A percentile compares a stretch with the other conserved stretches of the same genome.
phyloP scores from a whole-genome alignment of 352 stramenopile genomes.

The Halophytophthora batemanensis region DNA sequence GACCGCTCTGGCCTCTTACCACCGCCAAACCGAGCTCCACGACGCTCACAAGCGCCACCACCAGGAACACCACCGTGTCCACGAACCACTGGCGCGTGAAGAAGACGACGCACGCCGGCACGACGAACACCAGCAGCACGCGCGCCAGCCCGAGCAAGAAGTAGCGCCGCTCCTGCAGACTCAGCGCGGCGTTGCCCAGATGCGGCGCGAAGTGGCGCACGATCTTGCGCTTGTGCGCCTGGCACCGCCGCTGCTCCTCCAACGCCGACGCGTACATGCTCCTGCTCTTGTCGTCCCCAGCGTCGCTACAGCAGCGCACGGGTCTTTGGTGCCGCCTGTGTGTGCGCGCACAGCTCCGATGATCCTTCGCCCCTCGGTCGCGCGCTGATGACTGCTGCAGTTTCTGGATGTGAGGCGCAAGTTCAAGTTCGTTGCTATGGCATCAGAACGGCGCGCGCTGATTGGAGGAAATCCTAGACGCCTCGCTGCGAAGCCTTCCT shows the following conservation, averaged over 20 bases:
- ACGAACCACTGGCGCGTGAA: constrained; percentile 53
- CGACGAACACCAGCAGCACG: constrained; percentile 47
- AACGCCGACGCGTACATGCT: constrained; percentile 30
- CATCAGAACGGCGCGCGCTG: no score
- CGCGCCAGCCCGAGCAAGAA: constrained; percentile 50
- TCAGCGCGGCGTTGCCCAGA: constrained; percentile 48
- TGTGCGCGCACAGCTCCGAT: no score
- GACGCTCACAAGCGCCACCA: constrained; percentile 49
- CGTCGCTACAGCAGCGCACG: no score
- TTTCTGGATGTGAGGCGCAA: no score
- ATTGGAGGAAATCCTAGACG: no score
- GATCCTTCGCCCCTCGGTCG: no score
- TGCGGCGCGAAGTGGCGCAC: constrained; percentile 71
- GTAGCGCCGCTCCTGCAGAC: constrained; percentile 50
- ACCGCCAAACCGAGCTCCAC: constrained; percentile 49
- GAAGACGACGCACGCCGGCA: constrained; percentile 47
- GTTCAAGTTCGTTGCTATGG: no score
- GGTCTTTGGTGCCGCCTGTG: no score
- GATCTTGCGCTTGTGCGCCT: constrained; percentile 69
- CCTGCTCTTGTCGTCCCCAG: not conserved
- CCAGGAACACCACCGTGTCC: constrained; percentile 56
- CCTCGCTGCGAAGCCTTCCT: no score
- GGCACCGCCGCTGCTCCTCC: constrained; percentile 25
- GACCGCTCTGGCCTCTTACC: constrained; percentile 32
- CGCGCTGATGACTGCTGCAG: no score